Percentiles rank a stretch among this genome's conserved stretches.
phyloP scores from a whole-genome alignment of 306 rosid genomes.

The Urtica urens region DNA sequence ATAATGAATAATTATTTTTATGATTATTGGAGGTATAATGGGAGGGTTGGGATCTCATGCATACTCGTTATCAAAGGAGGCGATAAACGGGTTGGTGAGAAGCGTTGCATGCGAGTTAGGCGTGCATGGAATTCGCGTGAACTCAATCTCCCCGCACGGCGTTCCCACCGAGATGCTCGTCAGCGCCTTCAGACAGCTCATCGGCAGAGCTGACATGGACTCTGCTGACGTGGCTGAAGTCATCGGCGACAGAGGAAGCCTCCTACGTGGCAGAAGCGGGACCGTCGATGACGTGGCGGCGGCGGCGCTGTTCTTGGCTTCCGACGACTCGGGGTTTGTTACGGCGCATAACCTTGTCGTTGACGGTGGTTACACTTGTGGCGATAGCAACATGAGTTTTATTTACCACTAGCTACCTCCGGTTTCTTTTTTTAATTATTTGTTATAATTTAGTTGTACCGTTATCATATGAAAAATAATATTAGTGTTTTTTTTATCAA shows the following conservation, averaged over 20 bases:
- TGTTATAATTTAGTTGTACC: no score
- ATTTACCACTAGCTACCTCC: conserved; percentile 22
- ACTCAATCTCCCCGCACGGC: conserved; percentile 66
- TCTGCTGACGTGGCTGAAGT: conserved; percentile 31
- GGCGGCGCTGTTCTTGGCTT: conserved; percentile 55
- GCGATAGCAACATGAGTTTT: conserved; percentile 32
- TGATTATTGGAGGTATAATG: conserved; percentile 37
- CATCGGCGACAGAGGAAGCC: conserved; percentile 42
- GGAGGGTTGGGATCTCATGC: conserved; percentile 67
- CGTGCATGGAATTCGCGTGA: conserved; percentile 56
- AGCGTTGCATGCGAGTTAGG: conserved; percentile 74
- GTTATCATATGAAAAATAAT: no score
- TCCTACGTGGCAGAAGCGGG: conserved; percentile 48
- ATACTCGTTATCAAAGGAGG: conserved; percentile 57
- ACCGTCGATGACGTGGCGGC: conserved; percentile 48
- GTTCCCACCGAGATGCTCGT: conserved; percentile 72
- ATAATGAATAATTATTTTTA: no score
- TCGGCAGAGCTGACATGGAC: conserved; percentile 27
- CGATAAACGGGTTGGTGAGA: conserved; percentile 48
- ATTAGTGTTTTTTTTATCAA: no score
- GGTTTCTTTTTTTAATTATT: neutral
- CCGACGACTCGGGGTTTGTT: conserved; percentile 47
- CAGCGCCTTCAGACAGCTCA: conserved; percentile 19
- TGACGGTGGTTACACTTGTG: conserved; percentile 71
- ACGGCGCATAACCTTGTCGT: conserved; percentile 62